Percentiles rank a stretch among this genome's conserved stretches.
These are phyloP conservation scores for Herpetomonas tarakana DNA, from an alignment of 208 protist genomes.

Conservation along the genomic window DNA sequence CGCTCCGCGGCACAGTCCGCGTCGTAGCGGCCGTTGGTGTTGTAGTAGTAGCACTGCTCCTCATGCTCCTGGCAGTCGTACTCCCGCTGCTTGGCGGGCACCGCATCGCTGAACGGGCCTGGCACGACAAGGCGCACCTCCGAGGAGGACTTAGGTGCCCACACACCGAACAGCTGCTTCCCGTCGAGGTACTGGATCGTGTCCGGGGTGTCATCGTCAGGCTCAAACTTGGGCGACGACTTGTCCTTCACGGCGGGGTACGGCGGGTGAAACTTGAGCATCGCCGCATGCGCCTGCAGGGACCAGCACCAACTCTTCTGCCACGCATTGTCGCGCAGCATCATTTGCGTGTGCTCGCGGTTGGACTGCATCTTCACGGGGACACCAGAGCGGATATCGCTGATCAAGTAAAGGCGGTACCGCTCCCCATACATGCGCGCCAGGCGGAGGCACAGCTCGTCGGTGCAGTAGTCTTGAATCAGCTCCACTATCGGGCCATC, in stretches of 20 bases:
- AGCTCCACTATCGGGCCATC: slow-evolving; percentile 67
- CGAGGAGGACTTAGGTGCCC: slow-evolving; percentile 92
- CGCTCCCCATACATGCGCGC: slow-evolving; percentile 37
- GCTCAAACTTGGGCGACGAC: slow-evolving; percentile 24
- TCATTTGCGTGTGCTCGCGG: slow-evolving; percentile 80
- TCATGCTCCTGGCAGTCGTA: slow-evolving; percentile 91
- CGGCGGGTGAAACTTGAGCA: slow-evolving; percentile 96
- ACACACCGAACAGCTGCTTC: slow-evolving; percentile 82
- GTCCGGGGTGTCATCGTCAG: slow-evolving; percentile 53
- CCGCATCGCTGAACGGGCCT: slow-evolving; percentile 42
- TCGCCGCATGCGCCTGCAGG: slow-evolving; percentile 64
- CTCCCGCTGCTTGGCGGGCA: slow-evolving; percentile 9
- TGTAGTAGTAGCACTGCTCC: slow-evolving; percentile 94
- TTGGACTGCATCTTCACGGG: slow-evolving; percentile 60
- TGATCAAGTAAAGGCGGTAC: slow-evolving; percentile 86
- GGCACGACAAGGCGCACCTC: slow-evolving; percentile 90
- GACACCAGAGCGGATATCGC: slow-evolving; percentile 87
- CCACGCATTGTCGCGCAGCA: slow-evolving; percentile 74
- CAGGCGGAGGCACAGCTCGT: slow-evolving; percentile 82
- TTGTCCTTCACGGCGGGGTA: slow-evolving; percentile 65
- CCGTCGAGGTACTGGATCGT: slow-evolving; percentile 84
- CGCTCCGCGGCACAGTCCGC: slow-evolving; percentile 88
- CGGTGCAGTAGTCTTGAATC: slow-evolving; percentile 84
- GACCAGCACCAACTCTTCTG: slow-evolving; percentile 88
- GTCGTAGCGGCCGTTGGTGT: slow-evolving; percentile 74